A percentile compares a stretch with the other conserved stretches of the same genome.
phyloP scores from a whole-genome alignment of 495 filamentous ascomycete species.

The Penicillium salamii region DNA sequence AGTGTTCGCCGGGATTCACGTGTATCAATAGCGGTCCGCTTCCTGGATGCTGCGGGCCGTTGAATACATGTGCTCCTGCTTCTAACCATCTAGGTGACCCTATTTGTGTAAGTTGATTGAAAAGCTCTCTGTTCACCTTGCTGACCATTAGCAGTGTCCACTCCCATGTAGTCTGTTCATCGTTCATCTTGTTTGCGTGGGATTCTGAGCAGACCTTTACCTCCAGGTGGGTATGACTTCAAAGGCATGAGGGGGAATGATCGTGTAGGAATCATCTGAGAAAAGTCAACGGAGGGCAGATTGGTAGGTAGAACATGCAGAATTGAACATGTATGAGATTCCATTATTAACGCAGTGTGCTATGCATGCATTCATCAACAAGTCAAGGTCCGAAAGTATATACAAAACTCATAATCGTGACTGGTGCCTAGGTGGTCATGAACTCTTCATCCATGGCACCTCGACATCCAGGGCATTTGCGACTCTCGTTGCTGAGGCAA shows the following conservation, averaged over 20 bases:
- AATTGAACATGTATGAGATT: no score
- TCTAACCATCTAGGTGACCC: slow-evolving; percentile 12
- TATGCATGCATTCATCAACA: slow-evolving; percentile 6
- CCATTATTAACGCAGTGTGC: slow-evolving; percentile 3
- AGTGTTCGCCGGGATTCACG: slow-evolving; percentile 17
- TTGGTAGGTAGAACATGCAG: no score
- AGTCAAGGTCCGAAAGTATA: no score
- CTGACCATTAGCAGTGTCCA: slow-evolving; percentile 9
- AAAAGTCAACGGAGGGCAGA: no score
- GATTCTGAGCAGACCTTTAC: neutral
- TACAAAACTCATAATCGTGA: neutral
- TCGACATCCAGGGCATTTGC: slow-evolving; percentile 47
- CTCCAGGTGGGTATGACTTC: no score
- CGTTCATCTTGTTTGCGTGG: slow-evolving; percentile 4
- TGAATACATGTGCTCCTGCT: slow-evolving; percentile 14
- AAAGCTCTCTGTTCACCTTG: neutral
- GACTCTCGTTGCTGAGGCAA: slow-evolving; percentile 52
- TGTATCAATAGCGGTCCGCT: slow-evolving; percentile 16
- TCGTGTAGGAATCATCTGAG: neutral
- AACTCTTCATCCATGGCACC: slow-evolving; percentile 31
- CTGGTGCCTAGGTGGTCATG: neutral
- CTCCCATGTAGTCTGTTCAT: slow-evolving; percentile 8
- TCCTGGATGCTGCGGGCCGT: slow-evolving; percentile 16
- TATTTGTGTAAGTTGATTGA: slow-evolving; percentile 19
- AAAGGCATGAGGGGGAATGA: neutral